Conservation (phyloP, 192 early-diverging fungal genomes). For the Chytriomyces sp. region DNA sequence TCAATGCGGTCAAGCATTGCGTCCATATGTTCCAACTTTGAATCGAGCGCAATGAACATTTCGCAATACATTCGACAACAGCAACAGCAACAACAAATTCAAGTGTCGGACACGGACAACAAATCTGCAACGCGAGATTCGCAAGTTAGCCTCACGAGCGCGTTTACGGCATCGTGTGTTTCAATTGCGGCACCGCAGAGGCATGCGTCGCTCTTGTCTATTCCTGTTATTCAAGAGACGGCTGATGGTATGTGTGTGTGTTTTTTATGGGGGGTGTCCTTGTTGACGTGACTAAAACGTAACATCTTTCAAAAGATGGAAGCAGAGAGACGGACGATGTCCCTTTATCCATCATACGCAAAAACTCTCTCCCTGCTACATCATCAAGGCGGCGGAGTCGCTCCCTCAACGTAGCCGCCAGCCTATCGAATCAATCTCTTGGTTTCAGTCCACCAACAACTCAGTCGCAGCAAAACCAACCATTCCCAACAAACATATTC, state of each 20-base stretch:
- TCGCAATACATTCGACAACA: neutral
- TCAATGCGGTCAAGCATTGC: neutral
- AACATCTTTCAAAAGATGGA: neutral
- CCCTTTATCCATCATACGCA: neutral
- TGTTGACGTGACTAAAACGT: too few relatives aligned
- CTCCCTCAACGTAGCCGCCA: neutral
- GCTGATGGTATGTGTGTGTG: neutral
- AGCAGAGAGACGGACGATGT: neutral
- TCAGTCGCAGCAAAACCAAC: too few relatives aligned
- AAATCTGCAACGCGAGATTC: neutral
- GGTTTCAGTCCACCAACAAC: too few relatives aligned
- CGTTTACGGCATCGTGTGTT: neutral
- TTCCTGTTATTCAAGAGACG: neutral
- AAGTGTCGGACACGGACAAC: neutral
- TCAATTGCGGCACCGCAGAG: neutral
- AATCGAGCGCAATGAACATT: neutral
- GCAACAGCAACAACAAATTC: neutral
- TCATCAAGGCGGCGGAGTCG: neutral
- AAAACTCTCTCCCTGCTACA: neutral
- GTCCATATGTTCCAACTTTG: neutral
- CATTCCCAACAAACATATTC: too few relatives aligned
- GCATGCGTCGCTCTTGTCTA: neutral
- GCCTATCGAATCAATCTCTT: too few relatives aligned
- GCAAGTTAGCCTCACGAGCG: neutral
- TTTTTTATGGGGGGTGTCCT: too few relatives aligned